Evolutionary conservation across 805 yeast species (phyloP), one percentile per base, ranked within the genome.

Genomic region (Candida incommunis): DNA sequence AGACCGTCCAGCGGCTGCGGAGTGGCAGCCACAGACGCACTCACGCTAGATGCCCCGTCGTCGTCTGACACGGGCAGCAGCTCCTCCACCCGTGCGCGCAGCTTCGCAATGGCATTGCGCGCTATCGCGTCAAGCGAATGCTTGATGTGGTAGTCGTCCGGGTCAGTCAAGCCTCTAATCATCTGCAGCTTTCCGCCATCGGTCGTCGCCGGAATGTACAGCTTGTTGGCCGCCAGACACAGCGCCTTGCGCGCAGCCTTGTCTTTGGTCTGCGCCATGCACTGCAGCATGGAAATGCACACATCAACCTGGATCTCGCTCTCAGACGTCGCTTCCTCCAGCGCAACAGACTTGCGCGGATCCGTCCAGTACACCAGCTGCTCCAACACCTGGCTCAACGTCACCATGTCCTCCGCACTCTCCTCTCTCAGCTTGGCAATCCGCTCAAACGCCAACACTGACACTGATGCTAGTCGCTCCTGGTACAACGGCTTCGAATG

Each of bases 401-500:
- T 7, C 13, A 31, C 18, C 18, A 31, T 31, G n/a, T 31, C 37
- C 20, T 7, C 18, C 9, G 37, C 7, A 16, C n/a, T 31, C n/a
- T 11, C 4, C 7, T 31, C 37, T 11, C 37, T 11, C 37, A 31
- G 18, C 18, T 31, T 31, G 18, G 20, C 37, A 31, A 31, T 31
- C 5, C 37, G 37, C 7, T 11, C 37, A 31, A 31, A 31, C 4
- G 37, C 37, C 5, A 11, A 18, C 9, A 18, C n/a, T 9, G n/a
- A 5, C 9, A 31, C 37, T 9, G 37, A 31, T 16, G 78, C 71
- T 55, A 87, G 63, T 48, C 78, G 68, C 42, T 69, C 71, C 59
- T 85, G 96, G 58, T 87, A 94, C 16, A 65, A 64, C 0, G 69
- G 66, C 54, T 80, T 87, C 26, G 94, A 82, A 56, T 77, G 82